Percentiles rank a stretch among this genome's conserved stretches.
phyloP scores from a whole-genome alignment of 805 yeast genomes.

The Starmerella bacillaris region DNA sequence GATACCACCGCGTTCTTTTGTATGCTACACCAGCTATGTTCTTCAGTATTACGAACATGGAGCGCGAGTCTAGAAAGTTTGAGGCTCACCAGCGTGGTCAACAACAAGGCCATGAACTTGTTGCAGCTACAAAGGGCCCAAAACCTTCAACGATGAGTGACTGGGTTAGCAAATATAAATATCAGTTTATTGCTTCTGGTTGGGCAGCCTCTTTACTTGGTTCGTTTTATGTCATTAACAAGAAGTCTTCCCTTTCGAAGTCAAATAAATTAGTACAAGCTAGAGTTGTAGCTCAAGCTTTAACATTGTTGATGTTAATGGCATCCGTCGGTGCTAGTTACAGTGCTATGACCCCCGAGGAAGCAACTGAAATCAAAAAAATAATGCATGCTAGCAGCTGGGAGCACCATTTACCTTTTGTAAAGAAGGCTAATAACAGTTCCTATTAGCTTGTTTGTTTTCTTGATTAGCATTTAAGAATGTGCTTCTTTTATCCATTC shows the following conservation, averaged over 20 bases:
- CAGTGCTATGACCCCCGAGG: slow-evolving; percentile 5
- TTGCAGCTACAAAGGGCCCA: background rate
- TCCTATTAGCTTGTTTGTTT: background rate
- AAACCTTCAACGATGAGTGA: slow-evolving; percentile 12
- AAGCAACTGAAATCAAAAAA: slow-evolving; percentile 1
- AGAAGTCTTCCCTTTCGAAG: slow-evolving; percentile 51
- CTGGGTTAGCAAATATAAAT: slow-evolving; percentile 21
- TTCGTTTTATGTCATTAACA: slow-evolving; percentile 55
- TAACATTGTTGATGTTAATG: slow-evolving; percentile 50
- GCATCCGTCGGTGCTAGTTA: slow-evolving; percentile 21
- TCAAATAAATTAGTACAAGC: slow-evolving; percentile 73
- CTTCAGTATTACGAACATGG: slow-evolving; percentile 46
- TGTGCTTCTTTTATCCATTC: too few relatives aligned
- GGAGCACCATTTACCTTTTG: slow-evolving; percentile 3
- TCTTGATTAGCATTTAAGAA: too few relatives aligned
- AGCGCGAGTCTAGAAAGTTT: slow-evolving; percentile 48
- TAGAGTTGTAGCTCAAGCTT: slow-evolving; percentile 73
- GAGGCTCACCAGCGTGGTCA: slow-evolving; percentile 42
- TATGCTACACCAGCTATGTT: slow-evolving; percentile 52
- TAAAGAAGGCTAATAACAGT: background rate
- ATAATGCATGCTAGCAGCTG: slow-evolving; percentile 2
- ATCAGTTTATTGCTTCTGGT: slow-evolving; percentile 38
- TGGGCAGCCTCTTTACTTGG: slow-evolving; percentile 71
- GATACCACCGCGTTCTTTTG: slow-evolving; percentile 35
- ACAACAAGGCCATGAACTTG: slow-evolving; percentile 21